Base-by-base conservation (phyloP, 495 filamentous ascomycete genomes). In the Aspergillus kassunensis region DNA sequence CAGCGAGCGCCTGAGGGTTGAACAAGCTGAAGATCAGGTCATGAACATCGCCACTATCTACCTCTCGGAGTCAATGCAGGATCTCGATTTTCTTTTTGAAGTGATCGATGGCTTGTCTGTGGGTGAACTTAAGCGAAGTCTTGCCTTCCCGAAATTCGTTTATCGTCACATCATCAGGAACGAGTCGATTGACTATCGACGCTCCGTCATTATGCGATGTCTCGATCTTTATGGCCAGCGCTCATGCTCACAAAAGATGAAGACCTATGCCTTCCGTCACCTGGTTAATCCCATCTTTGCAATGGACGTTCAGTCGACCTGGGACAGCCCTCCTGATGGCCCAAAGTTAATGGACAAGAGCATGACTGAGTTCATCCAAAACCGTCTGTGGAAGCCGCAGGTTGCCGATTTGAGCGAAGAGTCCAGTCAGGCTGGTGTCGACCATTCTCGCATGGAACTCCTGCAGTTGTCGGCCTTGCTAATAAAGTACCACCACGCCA, bases 251-350 rank as follows among this genome's bases (percentile, higher is more conserved):
- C 91, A 97, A 64, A 88, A 86, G 73, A 88, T 86, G 33, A 97
- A 97, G 66, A 91, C 90, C 24, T 99, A 96, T 64, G 80, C 90
- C 8, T 90, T 97, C 60, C 89, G 87, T 55, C 81, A 96, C 58
- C 75, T 99, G 20, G 89, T 97, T 44, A 99, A 99, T 62, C 93
- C 95, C 0, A 95, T 97, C 35, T 82, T 99, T 40, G 92, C 93
- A 2, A 96, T 95, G 90, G 95, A 99, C 68, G 86, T 96, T 39
- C 89, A 89, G 80, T 51, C 51, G n/a, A 69, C 69, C 1, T 73
- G 72, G 66, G 76, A 79, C 42, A 74, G 69, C 19, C 64, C 72
- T 4, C 59, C 75, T 13, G 85, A 84, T 60, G 78, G 79, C 4
- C 85, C 85, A 13, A 85, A 86, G 43, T 70, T 99, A 16, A 86